phyloP scores from a whole-genome alignment of 805 yeast species.

The Saturnispora silvae region DNA sequence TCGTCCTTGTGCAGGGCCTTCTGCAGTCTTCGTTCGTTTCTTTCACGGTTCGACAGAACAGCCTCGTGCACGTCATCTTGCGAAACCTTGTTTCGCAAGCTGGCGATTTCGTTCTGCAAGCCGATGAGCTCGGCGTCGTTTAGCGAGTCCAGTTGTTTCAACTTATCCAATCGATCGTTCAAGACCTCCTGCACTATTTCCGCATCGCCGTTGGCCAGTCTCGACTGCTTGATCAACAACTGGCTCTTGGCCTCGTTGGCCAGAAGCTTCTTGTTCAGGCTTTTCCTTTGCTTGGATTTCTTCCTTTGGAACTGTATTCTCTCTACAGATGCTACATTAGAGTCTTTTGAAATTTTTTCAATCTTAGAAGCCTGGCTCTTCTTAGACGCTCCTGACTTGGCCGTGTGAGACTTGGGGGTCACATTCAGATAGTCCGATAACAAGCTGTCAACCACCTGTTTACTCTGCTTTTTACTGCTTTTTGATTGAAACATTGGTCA shows the following conservation, averaged over 20 bases:
- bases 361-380: constrained; percentile 18
- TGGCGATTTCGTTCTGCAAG: constrained; percentile 33
- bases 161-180: constrained; percentile 19
- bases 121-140: constrained; percentile 30
- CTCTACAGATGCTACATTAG: too few relatives aligned
- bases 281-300: constrained; percentile 9
- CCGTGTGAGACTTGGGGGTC: not conserved
- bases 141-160: constrained; percentile 28
- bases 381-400: constrained; percentile 6
- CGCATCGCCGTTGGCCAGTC: constrained; percentile 17
- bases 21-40: constrained; percentile 27
- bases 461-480: constrained; percentile 13
- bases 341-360: constrained; percentile 15
- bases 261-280: constrained; percentile 12
- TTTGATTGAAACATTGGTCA: constrained; percentile 14
- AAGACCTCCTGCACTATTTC: constrained; percentile 18
- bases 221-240: constrained; percentile 17
- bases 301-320: constrained; percentile 13
- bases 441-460: constrained; percentile 19
- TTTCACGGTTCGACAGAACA: constrained; percentile 15
- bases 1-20: constrained; percentile 34
- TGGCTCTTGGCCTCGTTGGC: constrained; percentile 10
- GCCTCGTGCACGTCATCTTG: constrained; percentile 5
- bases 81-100: constrained; percentile 27
- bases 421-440: constrained; percentile 19